phyloP scores from a whole-genome alignment of 495 filamentous ascomycete species.

The Astrocystis sublimbata region DNA sequence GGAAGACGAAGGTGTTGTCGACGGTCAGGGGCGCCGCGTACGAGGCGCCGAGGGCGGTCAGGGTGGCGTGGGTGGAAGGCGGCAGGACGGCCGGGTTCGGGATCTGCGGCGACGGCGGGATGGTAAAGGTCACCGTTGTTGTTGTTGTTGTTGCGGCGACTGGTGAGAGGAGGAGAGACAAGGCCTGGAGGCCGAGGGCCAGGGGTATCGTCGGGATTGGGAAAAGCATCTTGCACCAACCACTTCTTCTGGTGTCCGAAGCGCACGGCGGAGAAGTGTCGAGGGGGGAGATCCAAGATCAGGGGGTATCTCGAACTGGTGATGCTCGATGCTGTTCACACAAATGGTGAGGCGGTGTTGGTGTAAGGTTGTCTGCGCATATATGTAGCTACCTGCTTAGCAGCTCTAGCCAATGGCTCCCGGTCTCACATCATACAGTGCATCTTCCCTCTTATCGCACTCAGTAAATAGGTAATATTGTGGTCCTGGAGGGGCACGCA shows the following conservation, averaged over 20 bases:
- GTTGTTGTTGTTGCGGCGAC: constrained; percentile 25
- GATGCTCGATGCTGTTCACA: background rate
- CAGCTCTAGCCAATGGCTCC: constrained; percentile 8
- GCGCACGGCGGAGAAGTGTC: background rate
- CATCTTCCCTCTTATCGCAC: no score
- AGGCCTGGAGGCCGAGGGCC: constrained; percentile 24
- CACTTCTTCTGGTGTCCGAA: background rate
- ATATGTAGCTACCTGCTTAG: no score
- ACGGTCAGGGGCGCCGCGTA: constrained; percentile 62
- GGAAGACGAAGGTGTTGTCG: constrained; percentile 71
- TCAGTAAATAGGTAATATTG: background rate
- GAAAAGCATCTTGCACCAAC: background rate
- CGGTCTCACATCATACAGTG: background rate
- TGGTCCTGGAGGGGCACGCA: background rate
- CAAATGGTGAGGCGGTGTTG: background rate
- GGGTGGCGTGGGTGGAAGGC: constrained; percentile 71
- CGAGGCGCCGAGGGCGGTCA: constrained; percentile 53
- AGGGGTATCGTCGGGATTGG: constrained; percentile 14
- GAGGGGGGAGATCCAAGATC: background rate
- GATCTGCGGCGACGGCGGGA: constrained; percentile 52
- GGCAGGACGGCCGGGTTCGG: constrained; percentile 59
- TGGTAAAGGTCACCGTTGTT: constrained; percentile 35
- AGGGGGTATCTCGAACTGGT: background rate
- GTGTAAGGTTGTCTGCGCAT: background rate
- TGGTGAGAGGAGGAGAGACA: constrained; percentile 13